Base-by-base conservation (phyloP, 805 yeast genomes). In the Wickerhamomyces sydowiorum region DNA sequence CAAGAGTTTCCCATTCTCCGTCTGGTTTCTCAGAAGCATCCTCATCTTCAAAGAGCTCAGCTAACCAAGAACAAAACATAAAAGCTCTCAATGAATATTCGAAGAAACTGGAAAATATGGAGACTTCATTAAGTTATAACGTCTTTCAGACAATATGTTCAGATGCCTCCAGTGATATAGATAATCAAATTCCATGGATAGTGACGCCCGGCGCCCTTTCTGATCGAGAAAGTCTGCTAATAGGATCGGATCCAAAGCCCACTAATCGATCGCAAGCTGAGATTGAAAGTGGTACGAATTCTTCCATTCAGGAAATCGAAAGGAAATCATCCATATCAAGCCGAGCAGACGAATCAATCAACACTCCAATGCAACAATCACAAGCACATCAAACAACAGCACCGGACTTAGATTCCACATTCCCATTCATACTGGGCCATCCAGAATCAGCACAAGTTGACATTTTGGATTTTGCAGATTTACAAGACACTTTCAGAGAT, bases 401-500 rank as follows among this genome's bases (percentile, higher is more conserved):
- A 18, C 7, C 30, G 5, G 13, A n/a, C 12, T 15, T 9, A 18
- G 20, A 17, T 7, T 19, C 34, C 2, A 37, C 12, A 5, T 28
- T 37, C 19, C 34, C 39, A 28, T 37, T 37, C 27, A 12, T 28
- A 20, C 42, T 33, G 29, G 42, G 45, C 24, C 50, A 47, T 1
- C 20, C 41, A 2, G 23, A 39, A 4, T 27, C 42, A 1, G 27
- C 27, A 2, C 48, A 46, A 8, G 41, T 49, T 30, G 66, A 41
- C 48, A 50, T 44, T 43, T 48, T 18, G 49, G 58, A 50, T 56
- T 56, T 54, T 37, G 57, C 57, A 32, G 62, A 63, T 19, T 50
- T 67, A 6, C 64, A 62, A 34, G 48, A 54, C 35, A 64, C 68
- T 1, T 54, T 69, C 36, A 53, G 69, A 37, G 70, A 66, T 45